phyloP scores from a whole-genome alignment of 257 asterid species.

The Salvia splendens region DNA sequence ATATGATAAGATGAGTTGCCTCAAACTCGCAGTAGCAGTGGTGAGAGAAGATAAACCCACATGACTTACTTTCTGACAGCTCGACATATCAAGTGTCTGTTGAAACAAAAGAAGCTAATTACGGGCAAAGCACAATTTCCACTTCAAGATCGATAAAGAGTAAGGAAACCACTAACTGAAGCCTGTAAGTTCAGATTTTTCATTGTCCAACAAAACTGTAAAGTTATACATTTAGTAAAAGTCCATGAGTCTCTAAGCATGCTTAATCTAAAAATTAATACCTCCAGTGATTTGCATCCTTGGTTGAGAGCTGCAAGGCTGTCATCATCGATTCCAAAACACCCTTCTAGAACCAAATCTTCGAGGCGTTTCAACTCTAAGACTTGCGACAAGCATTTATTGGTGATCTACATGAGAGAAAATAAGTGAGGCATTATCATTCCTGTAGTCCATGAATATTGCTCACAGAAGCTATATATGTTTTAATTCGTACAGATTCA shows the following conservation, averaged over 20 bases:
- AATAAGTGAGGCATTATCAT: constrained; percentile 16
- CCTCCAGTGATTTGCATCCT: constrained; percentile 76
- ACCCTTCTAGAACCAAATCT: constrained; percentile 78
- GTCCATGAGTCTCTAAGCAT: neutral
- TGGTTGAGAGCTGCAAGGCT: constrained; percentile 62
- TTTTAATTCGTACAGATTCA: neutral
- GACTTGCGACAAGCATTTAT: constrained; percentile 63
- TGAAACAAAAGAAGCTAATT: constrained; percentile 8
- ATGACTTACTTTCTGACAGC: constrained; percentile 81
- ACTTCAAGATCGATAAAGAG: neutral
- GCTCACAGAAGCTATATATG: neutral
- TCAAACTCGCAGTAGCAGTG: constrained; percentile 54
- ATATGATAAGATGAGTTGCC: constrained; percentile 68
- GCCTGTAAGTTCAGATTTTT: neutral
- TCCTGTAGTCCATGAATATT: constrained; percentile 10
- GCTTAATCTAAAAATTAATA: constrained; percentile 29
- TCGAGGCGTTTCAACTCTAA: constrained; percentile 71
- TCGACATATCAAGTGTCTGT: constrained; percentile 88
- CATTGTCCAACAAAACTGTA: too few relatives aligned
- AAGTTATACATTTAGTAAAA: neutral
- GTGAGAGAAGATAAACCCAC: constrained; percentile 78
- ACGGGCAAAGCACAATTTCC: too few relatives aligned
- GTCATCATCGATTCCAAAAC: constrained; percentile 80
- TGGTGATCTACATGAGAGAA: constrained; percentile 57
- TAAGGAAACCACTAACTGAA: neutral